These are phyloP conservation scores for Solanum paucissectum DNA, from an alignment of 257 asterid genomes.

Conservation along the genomic window DNA sequence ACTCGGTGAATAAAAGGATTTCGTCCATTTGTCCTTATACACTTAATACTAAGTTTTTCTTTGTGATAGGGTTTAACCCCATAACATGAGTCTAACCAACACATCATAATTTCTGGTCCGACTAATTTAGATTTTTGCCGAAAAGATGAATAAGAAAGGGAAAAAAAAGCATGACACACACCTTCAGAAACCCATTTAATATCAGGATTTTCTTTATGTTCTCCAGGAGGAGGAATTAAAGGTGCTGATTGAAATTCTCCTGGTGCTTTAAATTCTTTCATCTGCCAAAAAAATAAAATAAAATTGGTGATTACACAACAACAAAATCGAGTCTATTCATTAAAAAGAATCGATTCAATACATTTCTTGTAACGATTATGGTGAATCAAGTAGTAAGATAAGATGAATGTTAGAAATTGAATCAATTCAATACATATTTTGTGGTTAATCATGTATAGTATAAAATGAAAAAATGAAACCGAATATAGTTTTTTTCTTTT, in stretches of 20 bases:
- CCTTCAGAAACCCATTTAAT: conserved; percentile 86
- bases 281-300: conserved; percentile 27
- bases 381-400: background rate
- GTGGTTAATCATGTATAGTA: too few species aligned
- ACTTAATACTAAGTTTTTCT: background rate
- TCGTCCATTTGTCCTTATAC: background rate
- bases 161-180: background rate
- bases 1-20: too few species aligned
- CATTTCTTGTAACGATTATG: background rate
- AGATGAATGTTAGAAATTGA: background rate
- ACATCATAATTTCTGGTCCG: rapidly evolving
- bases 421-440: background rate
- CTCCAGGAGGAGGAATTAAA: conserved; percentile 29
- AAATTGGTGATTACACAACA: background rate
- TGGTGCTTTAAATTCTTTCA: conserved; percentile 53
- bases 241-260: conserved; percentile 53
- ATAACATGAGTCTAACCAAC: rapidly evolving
- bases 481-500: too few species aligned
- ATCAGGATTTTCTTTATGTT: conserved; percentile 37
- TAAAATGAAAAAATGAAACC: too few species aligned
- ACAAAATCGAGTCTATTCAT: rapidly evolving
- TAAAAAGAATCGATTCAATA: background rate
- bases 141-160: background rate
- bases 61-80: rapidly evolving
- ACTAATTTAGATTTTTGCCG: rapidly evolving